phyloP scores from a whole-genome alignment of 768 basidiomycete genomes.

The Suillus tomentosus region DNA sequence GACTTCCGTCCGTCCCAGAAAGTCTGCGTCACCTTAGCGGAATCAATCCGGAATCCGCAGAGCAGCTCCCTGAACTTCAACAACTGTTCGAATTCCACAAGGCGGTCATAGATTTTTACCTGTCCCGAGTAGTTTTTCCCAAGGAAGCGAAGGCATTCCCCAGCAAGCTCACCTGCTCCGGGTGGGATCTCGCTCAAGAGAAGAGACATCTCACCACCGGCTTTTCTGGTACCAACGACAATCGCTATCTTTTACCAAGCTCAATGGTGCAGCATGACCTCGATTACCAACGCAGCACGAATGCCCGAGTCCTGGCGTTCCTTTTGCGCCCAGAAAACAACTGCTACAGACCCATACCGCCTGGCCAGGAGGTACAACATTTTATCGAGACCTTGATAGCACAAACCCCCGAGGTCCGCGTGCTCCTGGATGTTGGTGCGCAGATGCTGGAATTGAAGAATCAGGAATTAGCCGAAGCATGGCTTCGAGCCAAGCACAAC shows the following conservation, averaged over 20 bases:
- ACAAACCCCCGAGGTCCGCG: conserved; percentile 42
- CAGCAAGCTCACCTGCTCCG: conserved; percentile 35
- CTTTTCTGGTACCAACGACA: conserved; percentile 44
- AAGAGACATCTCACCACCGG: conserved; percentile 24
- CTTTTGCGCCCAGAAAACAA: conserved; percentile 29
- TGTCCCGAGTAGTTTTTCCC: conserved; percentile 40
- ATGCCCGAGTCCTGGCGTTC: conserved; percentile 41
- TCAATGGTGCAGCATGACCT: conserved; percentile 35
- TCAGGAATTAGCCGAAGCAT: conserved; percentile 39
- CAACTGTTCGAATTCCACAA: conserved; percentile 32
- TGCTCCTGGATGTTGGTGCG: conserved; percentile 57
- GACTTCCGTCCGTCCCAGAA: conserved; percentile 22
- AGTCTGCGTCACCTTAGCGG: conserved; percentile 19
- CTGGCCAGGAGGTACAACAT: conserved; percentile 11
- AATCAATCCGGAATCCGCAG: conserved; percentile 32
- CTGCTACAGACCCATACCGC: conserved; percentile 21
- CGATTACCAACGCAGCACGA: conserved; percentile 40
- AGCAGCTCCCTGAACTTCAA: conserved; percentile 28
- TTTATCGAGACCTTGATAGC: conserved; percentile 35
- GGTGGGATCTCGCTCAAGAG: conserved; percentile 40
- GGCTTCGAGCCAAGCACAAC: conserved; percentile 35
- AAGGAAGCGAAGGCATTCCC: conserved; percentile 40
- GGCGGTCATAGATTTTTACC: conserved; percentile 38
- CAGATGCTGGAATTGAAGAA: conserved; percentile 57
- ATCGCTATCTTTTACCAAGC: conserved; percentile 39